Base-by-base conservation (phyloP, 805 yeast species). In the Candida tammaniensis region DNA sequence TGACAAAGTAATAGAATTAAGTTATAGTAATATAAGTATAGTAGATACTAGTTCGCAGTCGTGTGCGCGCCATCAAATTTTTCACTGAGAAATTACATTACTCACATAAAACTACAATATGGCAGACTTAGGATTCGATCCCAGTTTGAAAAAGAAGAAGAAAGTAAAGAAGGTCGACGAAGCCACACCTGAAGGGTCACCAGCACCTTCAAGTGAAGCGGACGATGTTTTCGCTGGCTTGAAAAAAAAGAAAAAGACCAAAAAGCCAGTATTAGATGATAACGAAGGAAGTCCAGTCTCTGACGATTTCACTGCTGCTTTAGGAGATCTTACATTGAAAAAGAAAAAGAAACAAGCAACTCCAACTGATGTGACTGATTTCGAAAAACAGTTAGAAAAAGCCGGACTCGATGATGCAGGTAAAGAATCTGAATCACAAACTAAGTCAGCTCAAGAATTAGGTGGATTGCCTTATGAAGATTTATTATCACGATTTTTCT, bases 291-390 rank as follows among this genome's bases (percentile, higher is more conserved):
- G 59, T 14, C 55, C 57, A 19, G 40, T 45, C 5, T 52, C 35
- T 2, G 69, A 62, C 24, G 67, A 59, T 37, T 54, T 68, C 36
- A 36, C 59, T 24, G 52, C 57, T 14, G 48, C 64, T 13, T 56
- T 68, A 33, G 72, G 63, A 17, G 72, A 66, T 35, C 56, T 68
- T 41, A 47, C 59, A 12, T 61, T 68, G 47, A 81, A 81, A 61
- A 81, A 80, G 62, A 82, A 83, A 70, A 83, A 83, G 71, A 88
- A 88, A 78, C 86, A 86, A 82, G 80, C 79, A 76, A 55, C 72
- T 15, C 69, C 71, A 20, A 61, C 71, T 11, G 85, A 73, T 32
- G 77, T 81, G 17, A 78, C 80, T 50, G 96, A 85, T 44, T 91
- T 91, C 54, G 98, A 91, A 49, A 82, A 83, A 55, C 86, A 86